Evolutionary conservation across 805 yeast genomes (phyloP).

Genomic region (Yamadazyma kitorensis): DNA sequence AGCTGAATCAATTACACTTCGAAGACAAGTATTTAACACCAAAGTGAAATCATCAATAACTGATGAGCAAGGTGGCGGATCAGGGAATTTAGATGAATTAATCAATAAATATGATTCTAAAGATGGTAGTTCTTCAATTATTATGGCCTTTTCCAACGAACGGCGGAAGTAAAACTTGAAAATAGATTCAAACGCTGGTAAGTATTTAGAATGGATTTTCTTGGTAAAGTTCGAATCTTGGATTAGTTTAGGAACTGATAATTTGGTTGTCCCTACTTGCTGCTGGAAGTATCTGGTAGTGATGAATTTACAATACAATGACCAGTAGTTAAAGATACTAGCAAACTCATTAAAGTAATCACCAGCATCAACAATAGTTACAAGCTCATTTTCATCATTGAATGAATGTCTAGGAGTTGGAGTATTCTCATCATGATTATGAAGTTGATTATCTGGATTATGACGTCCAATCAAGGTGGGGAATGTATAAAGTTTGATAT

Average conservation of each 20-base stretch:
- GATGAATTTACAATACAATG: conserved; percentile 70
- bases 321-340: conserved; percentile 81
- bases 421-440: conserved; percentile 3
- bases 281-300: conserved; percentile 55
- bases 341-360: conserved; percentile 67
- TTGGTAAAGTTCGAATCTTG: conserved; percentile 50
- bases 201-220: conserved; percentile 51
- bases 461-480: conserved; percentile 21
- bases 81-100: conserved; percentile 33
- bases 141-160: conserved; percentile 77
- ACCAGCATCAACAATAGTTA: conserved; percentile 65
- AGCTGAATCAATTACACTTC: conserved; percentile 70
- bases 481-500: conserved; percentile 49
- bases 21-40: conserved; percentile 64
- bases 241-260: conserved; percentile 52
- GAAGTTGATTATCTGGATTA: conserved; percentile 5
- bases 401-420: conserved; percentile 14
- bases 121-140: conserved; percentile 72
- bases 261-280: conserved; percentile 9
- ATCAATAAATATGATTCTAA: conserved; percentile 37
- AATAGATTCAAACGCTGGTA: conserved; percentile 63
- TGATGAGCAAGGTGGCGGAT: conserved; percentile 71
- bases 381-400: conserved; percentile 30
- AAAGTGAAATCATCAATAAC: conserved; percentile 82
- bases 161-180: conserved; percentile 67